phyloP scores from a whole-genome alignment of 1,284 basidiomycete genomes.

The Rhizoctonia solani region DNA sequence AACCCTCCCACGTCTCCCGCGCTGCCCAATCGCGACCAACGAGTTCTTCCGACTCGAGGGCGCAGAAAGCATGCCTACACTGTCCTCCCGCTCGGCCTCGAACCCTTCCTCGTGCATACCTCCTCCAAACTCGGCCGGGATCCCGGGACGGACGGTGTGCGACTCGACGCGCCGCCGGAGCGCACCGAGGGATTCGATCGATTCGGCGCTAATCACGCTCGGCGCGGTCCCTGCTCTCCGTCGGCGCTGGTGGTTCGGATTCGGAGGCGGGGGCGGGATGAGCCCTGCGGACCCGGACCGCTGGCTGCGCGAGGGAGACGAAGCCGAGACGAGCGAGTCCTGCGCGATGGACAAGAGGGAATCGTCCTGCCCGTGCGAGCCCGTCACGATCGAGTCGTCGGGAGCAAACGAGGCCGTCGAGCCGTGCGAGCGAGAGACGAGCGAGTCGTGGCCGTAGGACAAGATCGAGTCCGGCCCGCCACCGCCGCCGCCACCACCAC shows the following conservation, averaged over 20 bases:
- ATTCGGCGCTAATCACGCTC: slow-evolving; percentile 31
- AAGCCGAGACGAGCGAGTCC: slow-evolving; percentile 45
- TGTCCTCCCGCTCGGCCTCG: slow-evolving; percentile 68
- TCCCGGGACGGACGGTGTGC: slow-evolving; percentile 36
- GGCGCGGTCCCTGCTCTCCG: slow-evolving; percentile 52
- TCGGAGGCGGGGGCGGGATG: slow-evolving; percentile 73
- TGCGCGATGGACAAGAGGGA: slow-evolving; percentile 42
- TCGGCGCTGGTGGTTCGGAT: slow-evolving; percentile 49
- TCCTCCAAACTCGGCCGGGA: slow-evolving; percentile 42
- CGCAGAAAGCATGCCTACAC: slow-evolving; percentile 62
- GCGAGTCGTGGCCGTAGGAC: slow-evolving; percentile 55
- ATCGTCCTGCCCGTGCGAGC: slow-evolving; percentile 38
- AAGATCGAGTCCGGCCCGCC: too few relatives aligned
- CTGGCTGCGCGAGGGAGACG: slow-evolving; percentile 42
- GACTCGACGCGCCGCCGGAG: slow-evolving; percentile 51
- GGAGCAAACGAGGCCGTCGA: slow-evolving; percentile 41
- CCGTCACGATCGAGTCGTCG: slow-evolving; percentile 39
- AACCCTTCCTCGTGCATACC: slow-evolving; percentile 46
- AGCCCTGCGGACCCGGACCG: slow-evolving; percentile 37
- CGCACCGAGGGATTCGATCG: slow-evolving; percentile 37
- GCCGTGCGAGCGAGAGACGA: slow-evolving; percentile 51
- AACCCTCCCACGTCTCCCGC: slow-evolving; percentile 40
- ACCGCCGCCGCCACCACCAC: too few relatives aligned
- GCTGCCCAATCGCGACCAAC: slow-evolving; percentile 53
- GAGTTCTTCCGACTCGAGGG: slow-evolving; percentile 62